Percentiles rank a stretch among this genome's conserved stretches.
Evolutionary conservation across 2,329 filamentous ascomycete genomes (phyloP).

Genomic region (Calonectria ilicicola): DNA sequence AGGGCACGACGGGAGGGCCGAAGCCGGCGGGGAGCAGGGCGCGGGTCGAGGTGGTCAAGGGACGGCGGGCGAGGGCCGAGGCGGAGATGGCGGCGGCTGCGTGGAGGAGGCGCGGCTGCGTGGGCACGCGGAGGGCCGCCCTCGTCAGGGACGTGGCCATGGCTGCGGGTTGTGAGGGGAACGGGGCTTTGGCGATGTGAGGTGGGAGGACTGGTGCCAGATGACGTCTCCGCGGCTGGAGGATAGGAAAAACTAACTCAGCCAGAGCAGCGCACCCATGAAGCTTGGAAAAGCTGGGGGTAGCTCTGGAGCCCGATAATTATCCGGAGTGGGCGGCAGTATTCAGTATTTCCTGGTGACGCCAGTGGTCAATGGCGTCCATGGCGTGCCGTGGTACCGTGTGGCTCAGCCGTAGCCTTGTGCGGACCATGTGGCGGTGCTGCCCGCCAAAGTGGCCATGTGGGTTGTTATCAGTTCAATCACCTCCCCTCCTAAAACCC

Average conservation of each 20-base stretch:
- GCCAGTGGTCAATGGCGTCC: constrained; percentile 17
- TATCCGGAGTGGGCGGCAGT: constrained; percentile 16
- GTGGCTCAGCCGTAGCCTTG: background rate
- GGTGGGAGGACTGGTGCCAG: constrained; percentile 28
- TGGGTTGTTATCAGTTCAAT: background rate
- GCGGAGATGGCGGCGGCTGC: constrained; percentile 31
- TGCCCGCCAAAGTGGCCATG: background rate
- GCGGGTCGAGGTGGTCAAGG: constrained; percentile 47
- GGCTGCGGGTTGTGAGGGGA: constrained; percentile 22
- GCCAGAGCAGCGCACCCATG: background rate
- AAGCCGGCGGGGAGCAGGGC: constrained; percentile 49
- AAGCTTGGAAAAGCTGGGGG: constrained; percentile 25
- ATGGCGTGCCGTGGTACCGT: background rate
- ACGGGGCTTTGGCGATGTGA: constrained; percentile 15
- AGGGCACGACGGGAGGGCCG: constrained; percentile 59
- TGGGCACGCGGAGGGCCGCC: constrained; percentile 42
- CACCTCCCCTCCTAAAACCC: constrained; percentile 20
- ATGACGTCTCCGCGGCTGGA: constrained; percentile 40
- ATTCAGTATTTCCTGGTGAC: constrained; percentile 11
- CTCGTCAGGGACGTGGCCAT: constrained; percentile 48
- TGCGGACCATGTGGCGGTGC: constrained; percentile 18
- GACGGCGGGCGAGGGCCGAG: constrained; percentile 37
- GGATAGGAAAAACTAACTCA: constrained; percentile 34
- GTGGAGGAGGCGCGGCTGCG: constrained; percentile 36
- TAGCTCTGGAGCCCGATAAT: constrained; percentile 23